Evolutionary conservation across 768 basidiomycete species (phyloP), one percentile per base, ranked within the genome.

Genomic region (Psilocybe cubensis): DNA sequence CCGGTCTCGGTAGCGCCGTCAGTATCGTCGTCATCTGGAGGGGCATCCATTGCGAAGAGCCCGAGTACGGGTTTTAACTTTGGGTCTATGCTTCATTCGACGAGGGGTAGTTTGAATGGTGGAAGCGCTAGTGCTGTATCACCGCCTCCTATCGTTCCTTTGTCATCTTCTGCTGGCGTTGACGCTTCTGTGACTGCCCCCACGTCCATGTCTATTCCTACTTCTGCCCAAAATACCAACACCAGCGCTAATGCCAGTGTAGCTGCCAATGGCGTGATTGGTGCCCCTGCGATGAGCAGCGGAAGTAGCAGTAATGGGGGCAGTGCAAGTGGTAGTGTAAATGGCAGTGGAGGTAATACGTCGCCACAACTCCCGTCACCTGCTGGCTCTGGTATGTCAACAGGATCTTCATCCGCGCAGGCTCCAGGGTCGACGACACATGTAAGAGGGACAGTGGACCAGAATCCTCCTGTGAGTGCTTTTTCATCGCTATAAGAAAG

Each of bases 381-480:
- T 43, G 84, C 40, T 25, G 46, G 46, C 27, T 48, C 46, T 7
- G 46, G 21, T 23, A 83, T 83, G 48, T 91, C 89, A 23, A 44
- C 51, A 4, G 33, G 10, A 33, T 43, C 52, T 9, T 52, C 51
- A 9, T 23, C 24, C 23, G 33, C 31, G 14, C 18, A 18, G 42
- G 43, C 41, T 38, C 10, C 35, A 2, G 35, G 35, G 2, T 38
- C 14, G 35, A 17, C 35, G 20, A 77, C 76, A 11, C 70, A 75
- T 60, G 75, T 63, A 55, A 64, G 68, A 56, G 66, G 68, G 48
- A 65, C 78, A 24, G 76, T 87, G 31, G 96, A 98, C 74, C 94
- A 96, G 76, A 98, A 98, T 71, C 96, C 96, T 65, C 96, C 96
- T 12, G 88, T 89, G 69, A 68, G 86, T 78, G 29, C 25, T 58